Conservation (phyloP, 2,329 filamentous ascomycete genomes). For the Cytospora schulzeri region DNA sequence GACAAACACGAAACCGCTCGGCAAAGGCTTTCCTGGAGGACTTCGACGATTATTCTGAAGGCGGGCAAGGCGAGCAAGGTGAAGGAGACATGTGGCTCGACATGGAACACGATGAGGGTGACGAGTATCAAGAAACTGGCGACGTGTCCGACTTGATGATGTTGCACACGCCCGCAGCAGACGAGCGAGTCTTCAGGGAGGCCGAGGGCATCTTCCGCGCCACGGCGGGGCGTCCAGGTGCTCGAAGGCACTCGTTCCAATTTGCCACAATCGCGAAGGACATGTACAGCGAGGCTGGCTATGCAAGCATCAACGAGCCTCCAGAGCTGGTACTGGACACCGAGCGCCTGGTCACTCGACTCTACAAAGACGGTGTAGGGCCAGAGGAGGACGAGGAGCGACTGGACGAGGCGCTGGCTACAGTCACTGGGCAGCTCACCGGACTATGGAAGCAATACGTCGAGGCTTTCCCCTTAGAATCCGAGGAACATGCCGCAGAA, state of each 20-base stretch:
- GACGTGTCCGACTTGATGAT: slow-evolving; percentile 57
- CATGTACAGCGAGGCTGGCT: slow-evolving; percentile 60
- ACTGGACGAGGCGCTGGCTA: slow-evolving; percentile 59
- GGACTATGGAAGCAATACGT: slow-evolving; percentile 59
- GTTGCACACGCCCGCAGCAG: slow-evolving; percentile 57
- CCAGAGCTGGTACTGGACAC: slow-evolving; percentile 74
- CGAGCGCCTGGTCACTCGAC: slow-evolving; percentile 67
- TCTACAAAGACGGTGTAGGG: slow-evolving; percentile 66
- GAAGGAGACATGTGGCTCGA: slow-evolving; percentile 54
- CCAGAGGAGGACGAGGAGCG: slow-evolving; percentile 57
- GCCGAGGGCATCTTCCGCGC: slow-evolving; percentile 59
- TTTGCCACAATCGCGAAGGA: slow-evolving; percentile 74
- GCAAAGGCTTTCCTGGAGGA: slow-evolving; percentile 36
- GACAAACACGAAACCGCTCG: slow-evolving; percentile 30
- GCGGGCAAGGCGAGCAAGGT: slow-evolving; percentile 39
- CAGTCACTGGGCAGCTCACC: slow-evolving; percentile 53
- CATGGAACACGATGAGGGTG: slow-evolving; percentile 45
- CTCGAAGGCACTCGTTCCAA: slow-evolving; percentile 56
- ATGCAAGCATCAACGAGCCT: slow-evolving; percentile 67
- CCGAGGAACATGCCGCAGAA: slow-evolving; percentile 58
- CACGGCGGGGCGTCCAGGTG: slow-evolving; percentile 49
- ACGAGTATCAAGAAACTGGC: slow-evolving; percentile 42
- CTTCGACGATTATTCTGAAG: slow-evolving; percentile 31
- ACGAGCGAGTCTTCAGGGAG: slow-evolving; percentile 54
- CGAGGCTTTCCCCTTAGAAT: slow-evolving; percentile 49